phyloP scores from a whole-genome alignment of 2,329 filamentous ascomycete genomes.

The Trichocomaceae sp. region DNA sequence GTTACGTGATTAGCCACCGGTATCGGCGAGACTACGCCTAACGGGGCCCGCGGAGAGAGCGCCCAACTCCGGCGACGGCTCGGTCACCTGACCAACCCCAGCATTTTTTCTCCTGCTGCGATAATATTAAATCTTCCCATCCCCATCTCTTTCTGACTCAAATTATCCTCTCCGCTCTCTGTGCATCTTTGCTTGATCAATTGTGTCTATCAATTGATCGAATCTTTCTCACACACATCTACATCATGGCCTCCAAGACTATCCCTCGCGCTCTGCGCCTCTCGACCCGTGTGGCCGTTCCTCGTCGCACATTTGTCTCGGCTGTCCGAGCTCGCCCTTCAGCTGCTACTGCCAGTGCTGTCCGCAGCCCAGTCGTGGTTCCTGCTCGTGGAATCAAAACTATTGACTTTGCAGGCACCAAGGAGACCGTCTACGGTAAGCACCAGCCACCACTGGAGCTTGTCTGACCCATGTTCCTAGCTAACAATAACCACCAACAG shows the following conservation, averaged over 20 bases:
- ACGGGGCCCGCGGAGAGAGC: slow-evolving; percentile 19
- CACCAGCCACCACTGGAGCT: not conserved
- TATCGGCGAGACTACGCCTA: slow-evolving; percentile 14
- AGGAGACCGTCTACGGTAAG: slow-evolving; percentile 74
- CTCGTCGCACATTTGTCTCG: slow-evolving; percentile 52
- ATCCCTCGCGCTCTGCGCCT: slow-evolving; percentile 53
- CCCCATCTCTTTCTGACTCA: slow-evolving; percentile 15
- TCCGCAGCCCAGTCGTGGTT: slow-evolving; percentile 45
- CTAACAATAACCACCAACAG: slow-evolving; percentile 41
- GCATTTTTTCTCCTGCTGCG: slow-evolving; percentile 19
- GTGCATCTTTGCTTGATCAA: not conserved
- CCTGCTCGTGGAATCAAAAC: slow-evolving; percentile 81
- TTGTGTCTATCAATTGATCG: slow-evolving; percentile 7
- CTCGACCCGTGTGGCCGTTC: slow-evolving; percentile 43
- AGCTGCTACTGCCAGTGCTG: slow-evolving; percentile 41
- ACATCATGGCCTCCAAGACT: slow-evolving; percentile 44
- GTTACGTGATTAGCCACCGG: slow-evolving; percentile 14
- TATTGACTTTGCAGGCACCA: slow-evolving; percentile 93
- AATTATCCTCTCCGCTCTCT: slow-evolving; percentile 7
- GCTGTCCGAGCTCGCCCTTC: slow-evolving; percentile 46
- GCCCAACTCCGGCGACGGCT: slow-evolving; percentile 21
- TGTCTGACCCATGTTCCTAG: not conserved
- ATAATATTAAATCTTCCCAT: slow-evolving; percentile 14
- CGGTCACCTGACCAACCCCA: slow-evolving; percentile 12
- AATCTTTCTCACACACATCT: not conserved